These are phyloP conservation scores for Xerocomellus dryophilus DNA, from an alignment of 768 basidiomycete species.

Conservation along the genomic window DNA sequence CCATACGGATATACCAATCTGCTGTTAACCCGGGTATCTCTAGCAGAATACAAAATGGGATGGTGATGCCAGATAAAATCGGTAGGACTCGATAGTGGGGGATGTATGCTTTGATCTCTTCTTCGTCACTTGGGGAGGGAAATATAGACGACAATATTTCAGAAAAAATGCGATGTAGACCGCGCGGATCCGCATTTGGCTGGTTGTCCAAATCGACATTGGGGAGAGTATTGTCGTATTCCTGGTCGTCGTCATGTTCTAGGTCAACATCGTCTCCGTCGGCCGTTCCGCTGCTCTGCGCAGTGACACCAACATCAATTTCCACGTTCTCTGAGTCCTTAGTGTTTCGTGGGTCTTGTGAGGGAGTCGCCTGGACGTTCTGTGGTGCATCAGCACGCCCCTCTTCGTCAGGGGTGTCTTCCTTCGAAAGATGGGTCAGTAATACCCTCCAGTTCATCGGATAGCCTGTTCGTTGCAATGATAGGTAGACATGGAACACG, in stretches of 20 bases:
- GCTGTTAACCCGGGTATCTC: conserved; percentile 80
- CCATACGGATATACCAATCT: conserved; percentile 66
- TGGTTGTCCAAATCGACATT: not conserved
- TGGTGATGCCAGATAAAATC: conserved; percentile 62
- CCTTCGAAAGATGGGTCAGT: conserved; percentile 3
- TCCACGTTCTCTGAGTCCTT: not conserved
- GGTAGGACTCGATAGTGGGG: conserved; percentile 64
- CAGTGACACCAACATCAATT: not conserved
- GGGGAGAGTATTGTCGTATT: not conserved
- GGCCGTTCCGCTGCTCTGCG: not conserved
- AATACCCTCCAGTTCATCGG: conserved; percentile 15
- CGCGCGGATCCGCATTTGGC: not conserved
- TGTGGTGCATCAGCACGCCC: not conserved
- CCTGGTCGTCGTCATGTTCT: conserved; percentile 12
- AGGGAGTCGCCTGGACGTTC: not conserved
- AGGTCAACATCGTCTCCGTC: not conserved
- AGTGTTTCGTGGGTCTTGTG: not conserved
- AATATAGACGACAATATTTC: conserved; percentile 6
- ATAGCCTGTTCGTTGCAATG: not conserved
- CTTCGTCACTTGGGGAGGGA: conserved; percentile 23
- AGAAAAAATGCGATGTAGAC: conserved; percentile 3
- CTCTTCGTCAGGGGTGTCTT: conserved; percentile 21
- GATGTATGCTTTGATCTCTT: conserved; percentile 34
- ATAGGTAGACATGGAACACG: conserved; percentile 5
- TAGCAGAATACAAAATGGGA: conserved; percentile 77